Evolutionary conservation across 495 filamentous ascomycete genomes (phyloP).

Genomic region (Cercophora samala): DNA sequence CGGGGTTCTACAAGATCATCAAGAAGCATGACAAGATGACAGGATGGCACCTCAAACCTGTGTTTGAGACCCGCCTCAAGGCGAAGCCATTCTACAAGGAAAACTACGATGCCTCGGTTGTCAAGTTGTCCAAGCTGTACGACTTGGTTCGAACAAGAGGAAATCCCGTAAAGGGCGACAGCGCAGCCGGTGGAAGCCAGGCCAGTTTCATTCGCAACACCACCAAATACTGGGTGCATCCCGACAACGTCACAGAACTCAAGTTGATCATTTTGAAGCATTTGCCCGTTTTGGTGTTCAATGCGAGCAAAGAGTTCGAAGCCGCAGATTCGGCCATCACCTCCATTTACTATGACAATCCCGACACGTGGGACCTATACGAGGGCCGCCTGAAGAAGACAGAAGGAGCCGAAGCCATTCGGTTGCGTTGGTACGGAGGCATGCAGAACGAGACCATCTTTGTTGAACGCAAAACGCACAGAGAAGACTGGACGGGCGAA

Average conservation of each 20-base stretch:
- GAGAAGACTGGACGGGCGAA: slow-evolving; percentile 98
- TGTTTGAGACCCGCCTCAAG: slow-evolving; percentile 88
- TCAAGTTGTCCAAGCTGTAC: slow-evolving; percentile 93
- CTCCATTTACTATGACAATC: slow-evolving; percentile 97
- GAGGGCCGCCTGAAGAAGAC: slow-evolving; percentile 93
- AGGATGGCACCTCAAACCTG: slow-evolving; percentile 85
- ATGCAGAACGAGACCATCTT: slow-evolving; percentile 95
- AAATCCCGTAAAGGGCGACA: slow-evolving; percentile 87
- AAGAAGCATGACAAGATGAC: slow-evolving; percentile 99
- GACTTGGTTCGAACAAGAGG: slow-evolving; percentile 90
- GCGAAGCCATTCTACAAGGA: slow-evolving; percentile 98
- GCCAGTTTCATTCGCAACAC: slow-evolving; percentile 97
- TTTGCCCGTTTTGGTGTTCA: slow-evolving; percentile 95
- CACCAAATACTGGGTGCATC: slow-evolving; percentile 99
- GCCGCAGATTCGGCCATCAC: slow-evolving; percentile 86
- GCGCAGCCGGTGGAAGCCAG: slow-evolving; percentile 83
- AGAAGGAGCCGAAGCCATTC: slow-evolving; percentile 94
- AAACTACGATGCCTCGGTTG: slow-evolving; percentile 94
- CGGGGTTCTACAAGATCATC: slow-evolving; percentile 99
- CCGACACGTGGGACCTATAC: slow-evolving; percentile 90
- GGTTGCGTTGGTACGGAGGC: slow-evolving; percentile 94
- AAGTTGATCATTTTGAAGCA: slow-evolving; percentile 98
- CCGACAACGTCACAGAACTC: slow-evolving; percentile 96
- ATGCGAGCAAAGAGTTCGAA: slow-evolving; percentile 94
- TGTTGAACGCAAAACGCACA: slow-evolving; percentile 95